Evolutionary conservation across 345 rosid species (phyloP).

Genomic region (Lepidium didymum): DNA sequence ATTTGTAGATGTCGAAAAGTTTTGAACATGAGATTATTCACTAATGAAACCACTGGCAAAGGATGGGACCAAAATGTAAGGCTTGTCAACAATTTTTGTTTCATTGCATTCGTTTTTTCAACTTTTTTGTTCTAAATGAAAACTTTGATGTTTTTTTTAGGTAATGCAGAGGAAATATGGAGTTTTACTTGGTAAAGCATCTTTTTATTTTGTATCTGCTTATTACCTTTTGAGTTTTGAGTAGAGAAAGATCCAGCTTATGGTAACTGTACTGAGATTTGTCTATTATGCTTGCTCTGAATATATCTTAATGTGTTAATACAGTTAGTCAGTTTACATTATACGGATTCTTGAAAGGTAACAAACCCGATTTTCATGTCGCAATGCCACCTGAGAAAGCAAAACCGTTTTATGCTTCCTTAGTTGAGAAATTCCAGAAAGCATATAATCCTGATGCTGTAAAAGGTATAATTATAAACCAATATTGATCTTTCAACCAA

Average conservation of each 20-base stretch:
- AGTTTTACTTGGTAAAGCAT: constrained; percentile 56
- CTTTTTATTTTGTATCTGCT: neutral
- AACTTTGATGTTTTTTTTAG: constrained; percentile 27
- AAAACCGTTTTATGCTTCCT: constrained; percentile 59
- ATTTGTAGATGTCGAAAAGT: constrained; percentile 70
- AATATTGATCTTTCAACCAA: neutral
- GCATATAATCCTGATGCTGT: constrained; percentile 52
- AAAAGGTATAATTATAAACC: constrained; percentile 40
- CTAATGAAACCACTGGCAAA: constrained; percentile 70
- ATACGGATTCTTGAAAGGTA: constrained; percentile 89
- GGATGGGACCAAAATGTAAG: constrained; percentile 86
- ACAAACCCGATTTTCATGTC: constrained; percentile 93
- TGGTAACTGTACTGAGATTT: neutral
- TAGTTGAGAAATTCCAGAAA: constrained; percentile 55
- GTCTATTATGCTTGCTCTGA: constrained; percentile 4
- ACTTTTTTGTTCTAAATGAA: neutral
- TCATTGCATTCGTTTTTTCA: neutral
- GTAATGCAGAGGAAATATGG: constrained; percentile 74
- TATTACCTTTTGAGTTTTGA: neutral
- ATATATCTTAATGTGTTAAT: constrained; percentile 12
- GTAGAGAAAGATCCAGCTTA: neutral
- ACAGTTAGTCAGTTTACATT: constrained; percentile 90
- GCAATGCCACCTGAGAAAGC: constrained; percentile 92
- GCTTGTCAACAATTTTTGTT: neutral
- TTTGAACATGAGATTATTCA: constrained; percentile 76